These are phyloP conservation scores for Candolleomyces aberdarensis DNA, from an alignment of 768 basidiomycete genomes.

Conservation along the genomic window DNA sequence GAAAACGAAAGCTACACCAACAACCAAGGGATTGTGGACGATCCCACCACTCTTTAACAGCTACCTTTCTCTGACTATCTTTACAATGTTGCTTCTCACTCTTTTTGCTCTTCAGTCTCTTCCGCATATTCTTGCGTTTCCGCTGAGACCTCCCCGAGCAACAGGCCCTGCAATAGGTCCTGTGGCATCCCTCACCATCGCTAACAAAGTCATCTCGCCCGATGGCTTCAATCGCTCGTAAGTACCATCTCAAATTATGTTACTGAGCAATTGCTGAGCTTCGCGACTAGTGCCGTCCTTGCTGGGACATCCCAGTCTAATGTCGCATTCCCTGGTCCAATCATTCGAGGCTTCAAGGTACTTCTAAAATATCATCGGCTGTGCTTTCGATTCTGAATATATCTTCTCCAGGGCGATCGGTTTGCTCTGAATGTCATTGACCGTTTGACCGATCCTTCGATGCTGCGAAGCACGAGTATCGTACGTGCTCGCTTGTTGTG, in stretches of 20 bases:
- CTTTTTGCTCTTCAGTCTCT: neutral
- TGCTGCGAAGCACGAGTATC: conserved; percentile 47
- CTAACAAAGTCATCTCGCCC: conserved; percentile 20
- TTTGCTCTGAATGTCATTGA: conserved; percentile 47
- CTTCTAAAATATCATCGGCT: neutral
- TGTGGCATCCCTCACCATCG: conserved; percentile 13
- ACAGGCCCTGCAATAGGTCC: conserved; percentile 10
- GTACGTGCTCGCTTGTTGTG: conserved; percentile 24
- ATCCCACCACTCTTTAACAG: neutral
- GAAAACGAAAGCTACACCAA: neutral
- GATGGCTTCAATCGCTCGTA: conserved; percentile 15
- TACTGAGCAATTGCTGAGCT: too few species aligned
- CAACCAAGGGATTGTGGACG: neutral
- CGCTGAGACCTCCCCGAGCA: neutral
- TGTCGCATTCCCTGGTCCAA: conserved; percentile 19
- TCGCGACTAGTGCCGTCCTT: conserved; percentile 1
- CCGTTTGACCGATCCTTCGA: conserved; percentile 39
- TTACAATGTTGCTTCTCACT: neutral
- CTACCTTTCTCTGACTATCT: too few species aligned
- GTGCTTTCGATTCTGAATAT: neutral
- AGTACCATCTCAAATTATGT: neutral
- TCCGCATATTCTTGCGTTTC: neutral
- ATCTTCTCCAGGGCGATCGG: conserved; percentile 25
- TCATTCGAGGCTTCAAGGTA: conserved; percentile 24
- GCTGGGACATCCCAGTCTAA: conserved; percentile 4